phyloP scores from a whole-genome alignment of 106 monocot genomes.

The Platanthera zijinensis region DNA sequence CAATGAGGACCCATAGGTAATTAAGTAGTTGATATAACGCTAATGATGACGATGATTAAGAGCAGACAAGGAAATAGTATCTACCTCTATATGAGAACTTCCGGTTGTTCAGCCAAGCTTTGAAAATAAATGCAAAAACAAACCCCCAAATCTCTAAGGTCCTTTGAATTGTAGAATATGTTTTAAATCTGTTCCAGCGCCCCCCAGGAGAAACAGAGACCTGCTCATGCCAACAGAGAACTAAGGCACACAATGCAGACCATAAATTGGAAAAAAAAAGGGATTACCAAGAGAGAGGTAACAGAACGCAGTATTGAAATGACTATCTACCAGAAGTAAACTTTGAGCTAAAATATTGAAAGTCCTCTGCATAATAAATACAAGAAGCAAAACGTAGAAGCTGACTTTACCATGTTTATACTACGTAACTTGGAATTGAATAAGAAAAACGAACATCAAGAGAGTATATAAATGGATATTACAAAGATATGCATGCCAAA shows the following conservation, averaged over 20 bases:
- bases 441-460: not conserved
- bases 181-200: conserved; percentile 96
- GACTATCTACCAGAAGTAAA: not conserved
- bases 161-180: conserved; percentile 98
- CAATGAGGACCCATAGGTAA: not conserved
- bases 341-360: not conserved
- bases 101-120: conserved; percentile 83
- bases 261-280: not conserved
- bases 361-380: not conserved
- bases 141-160: conserved; percentile 98
- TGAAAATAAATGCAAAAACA: conserved; percentile 84
- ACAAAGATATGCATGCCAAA: not conserved
- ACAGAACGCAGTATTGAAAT: not conserved
- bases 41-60: not conserved
- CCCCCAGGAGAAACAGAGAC: conserved; percentile 95
- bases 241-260: not conserved
- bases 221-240: conserved; percentile 29
- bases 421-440: not conserved
- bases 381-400: not conserved
- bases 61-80: not conserved
- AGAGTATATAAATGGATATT: not conserved
- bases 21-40: not conserved
- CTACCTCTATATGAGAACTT: conserved; percentile 89
- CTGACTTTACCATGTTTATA: not conserved
- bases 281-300: not conserved